These are phyloP conservation scores for Blumeriella jaapii DNA, from an alignment of 2,329 filamentous ascomycete genomes.

Conservation along the genomic window DNA sequence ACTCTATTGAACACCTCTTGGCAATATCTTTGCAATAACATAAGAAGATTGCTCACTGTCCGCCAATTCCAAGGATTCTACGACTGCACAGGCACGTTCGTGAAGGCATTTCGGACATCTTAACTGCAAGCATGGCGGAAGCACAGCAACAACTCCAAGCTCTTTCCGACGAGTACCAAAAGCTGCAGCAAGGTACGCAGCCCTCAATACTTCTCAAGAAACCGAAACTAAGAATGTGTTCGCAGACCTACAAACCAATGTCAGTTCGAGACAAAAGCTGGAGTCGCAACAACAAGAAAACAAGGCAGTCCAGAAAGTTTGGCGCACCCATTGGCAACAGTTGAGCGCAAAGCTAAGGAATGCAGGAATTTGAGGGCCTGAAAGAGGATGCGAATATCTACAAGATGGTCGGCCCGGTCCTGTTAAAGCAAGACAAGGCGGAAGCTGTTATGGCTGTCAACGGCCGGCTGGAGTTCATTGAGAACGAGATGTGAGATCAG, in stretches of 20 bases:
- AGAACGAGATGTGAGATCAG: slow-evolving; percentile 73
- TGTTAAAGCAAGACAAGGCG: slow-evolving; percentile 86
- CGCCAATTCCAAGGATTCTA: no score
- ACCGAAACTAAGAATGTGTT: slow-evolving; percentile 5
- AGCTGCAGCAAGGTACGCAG: slow-evolving; percentile 63
- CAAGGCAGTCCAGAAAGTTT: slow-evolving; percentile 68
- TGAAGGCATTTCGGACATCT: neutral
- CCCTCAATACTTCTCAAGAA: neutral
- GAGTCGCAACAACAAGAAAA: slow-evolving; percentile 95
- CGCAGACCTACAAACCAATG: slow-evolving; percentile 64
- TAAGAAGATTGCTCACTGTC: no score
- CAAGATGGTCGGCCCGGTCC: slow-evolving; percentile 85
- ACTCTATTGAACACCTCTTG: no score
- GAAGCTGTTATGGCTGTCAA: slow-evolving; percentile 89
- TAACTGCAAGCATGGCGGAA: slow-evolving; percentile 47
- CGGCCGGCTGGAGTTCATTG: slow-evolving; percentile 81
- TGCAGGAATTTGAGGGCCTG: slow-evolving; percentile 69
- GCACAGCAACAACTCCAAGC: slow-evolving; percentile 67
- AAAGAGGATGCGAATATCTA: slow-evolving; percentile 82
- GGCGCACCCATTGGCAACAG: neutral
- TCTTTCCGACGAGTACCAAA: slow-evolving; percentile 79
- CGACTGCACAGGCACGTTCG: neutral
- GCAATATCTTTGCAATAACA: no score
- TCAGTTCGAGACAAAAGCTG: slow-evolving; percentile 77
- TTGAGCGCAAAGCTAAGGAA: slow-evolving; percentile 10